Conservation (phyloP, 1,284 basidiomycete genomes). For the Pisolithus thermaeus region DNA sequence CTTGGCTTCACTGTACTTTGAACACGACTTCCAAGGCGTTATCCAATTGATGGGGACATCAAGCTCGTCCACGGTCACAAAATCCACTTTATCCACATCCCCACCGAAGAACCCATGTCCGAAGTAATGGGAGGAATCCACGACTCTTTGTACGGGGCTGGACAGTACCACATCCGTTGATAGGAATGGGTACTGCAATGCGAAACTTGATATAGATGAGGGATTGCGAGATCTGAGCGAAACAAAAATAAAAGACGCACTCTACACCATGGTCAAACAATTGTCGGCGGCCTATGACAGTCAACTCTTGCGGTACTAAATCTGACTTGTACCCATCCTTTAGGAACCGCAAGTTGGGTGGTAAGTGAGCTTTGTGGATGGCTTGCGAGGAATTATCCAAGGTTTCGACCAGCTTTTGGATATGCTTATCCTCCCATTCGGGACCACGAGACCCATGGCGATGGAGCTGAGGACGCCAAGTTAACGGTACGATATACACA, state of each 20-base stretch:
- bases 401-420: conserved; percentile 30
- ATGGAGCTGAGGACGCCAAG: conserved; percentile 24
- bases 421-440: conserved; percentile 32
- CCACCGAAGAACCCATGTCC: conserved; percentile 37
- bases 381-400: conserved; percentile 25
- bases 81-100: conserved; percentile 19
- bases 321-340: conserved; percentile 33
- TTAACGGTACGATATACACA: neutral
- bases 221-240: neutral
- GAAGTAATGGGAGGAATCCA: conserved; percentile 42
- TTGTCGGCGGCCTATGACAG: conserved; percentile 32
- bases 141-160: conserved; percentile 36
- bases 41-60: conserved; percentile 34
- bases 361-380: conserved; percentile 26
- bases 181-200: conserved; percentile 34
- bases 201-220: conserved; percentile 22
- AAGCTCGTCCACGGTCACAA: conserved; percentile 34
- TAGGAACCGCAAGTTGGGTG: conserved; percentile 31
- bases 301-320: conserved; percentile 35
- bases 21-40: conserved; percentile 37
- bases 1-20: conserved; percentile 32
- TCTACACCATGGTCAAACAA: conserved; percentile 39
- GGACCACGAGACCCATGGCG: conserved; percentile 36
- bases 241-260: conserved; percentile 15
- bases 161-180: conserved; percentile 33